Conservation (phyloP, 1,139 yeast species). For the Candida sp. region DNA sequence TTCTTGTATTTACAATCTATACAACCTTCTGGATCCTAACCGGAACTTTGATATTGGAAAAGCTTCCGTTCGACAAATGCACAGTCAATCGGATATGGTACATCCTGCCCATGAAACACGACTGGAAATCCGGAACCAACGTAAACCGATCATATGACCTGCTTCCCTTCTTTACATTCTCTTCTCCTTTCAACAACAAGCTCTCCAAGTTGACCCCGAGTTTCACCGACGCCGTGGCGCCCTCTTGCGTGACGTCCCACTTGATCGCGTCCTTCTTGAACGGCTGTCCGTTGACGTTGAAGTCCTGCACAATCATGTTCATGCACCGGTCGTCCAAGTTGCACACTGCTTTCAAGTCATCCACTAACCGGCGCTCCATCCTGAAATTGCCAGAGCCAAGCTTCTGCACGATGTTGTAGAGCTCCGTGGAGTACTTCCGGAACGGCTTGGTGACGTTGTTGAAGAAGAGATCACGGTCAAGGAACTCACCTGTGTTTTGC, state of each 20-base stretch:
- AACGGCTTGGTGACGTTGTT: conserved; percentile 27
- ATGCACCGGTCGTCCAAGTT: conserved; percentile 30
- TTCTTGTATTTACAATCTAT: background rate
- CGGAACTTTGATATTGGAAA: conserved; percentile 36
- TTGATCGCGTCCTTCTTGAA: conserved; percentile 8
- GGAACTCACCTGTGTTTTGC: conserved; percentile 10
- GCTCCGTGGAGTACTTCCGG: conserved; percentile 20
- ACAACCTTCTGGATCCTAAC: conserved; percentile 20
- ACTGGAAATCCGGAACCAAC: conserved; percentile 45
- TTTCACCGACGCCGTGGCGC: conserved; percentile 12
- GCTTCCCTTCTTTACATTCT: background rate
- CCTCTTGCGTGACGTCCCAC: conserved; percentile 4
- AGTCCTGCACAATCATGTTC: conserved; percentile 24
- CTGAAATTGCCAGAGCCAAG: conserved; percentile 31
- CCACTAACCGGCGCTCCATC: conserved; percentile 32
- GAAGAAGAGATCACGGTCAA: conserved; percentile 29
- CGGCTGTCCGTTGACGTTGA: conserved; percentile 11
- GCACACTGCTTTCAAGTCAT: conserved; percentile 36
- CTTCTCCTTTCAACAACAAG: conserved; percentile 13
- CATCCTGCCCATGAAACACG: conserved; percentile 37
- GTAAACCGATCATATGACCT: conserved; percentile 23
- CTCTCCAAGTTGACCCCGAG: conserved; percentile 14
- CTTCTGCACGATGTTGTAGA: conserved; percentile 22
- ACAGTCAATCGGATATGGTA: conserved; percentile 37
- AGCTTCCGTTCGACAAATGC: conserved; percentile 31